Percentiles rank a stretch among this genome's conserved stretches.
These are phyloP conservation scores for Coccinonectria pachysandricola DNA, from an alignment of 2,329 filamentous ascomycete species.

Conservation along the genomic window DNA sequence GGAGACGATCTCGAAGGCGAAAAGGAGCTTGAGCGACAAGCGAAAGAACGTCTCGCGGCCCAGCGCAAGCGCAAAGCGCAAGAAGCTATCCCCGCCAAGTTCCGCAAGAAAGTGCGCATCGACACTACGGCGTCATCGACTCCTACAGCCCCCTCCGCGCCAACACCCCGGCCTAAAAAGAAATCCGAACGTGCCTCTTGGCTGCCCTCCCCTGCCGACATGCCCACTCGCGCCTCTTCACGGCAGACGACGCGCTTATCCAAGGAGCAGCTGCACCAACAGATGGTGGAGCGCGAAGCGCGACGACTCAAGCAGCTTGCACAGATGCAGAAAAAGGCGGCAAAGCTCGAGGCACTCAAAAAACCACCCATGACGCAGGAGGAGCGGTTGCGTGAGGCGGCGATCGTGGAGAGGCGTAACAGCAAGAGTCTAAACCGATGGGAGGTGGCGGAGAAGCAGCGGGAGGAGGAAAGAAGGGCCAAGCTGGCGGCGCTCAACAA, in stretches of 20 bases:
- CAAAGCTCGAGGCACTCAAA: constrained; percentile 62
- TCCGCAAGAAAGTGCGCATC: constrained; percentile 69
- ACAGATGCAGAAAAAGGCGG: constrained; percentile 56
- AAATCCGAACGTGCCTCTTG: constrained; percentile 50
- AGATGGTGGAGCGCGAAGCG: constrained; percentile 63
- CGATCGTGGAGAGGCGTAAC: constrained; percentile 74
- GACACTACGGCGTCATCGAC: constrained; percentile 36
- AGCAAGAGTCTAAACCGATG: constrained; percentile 84
- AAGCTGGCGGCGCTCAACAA: constrained; percentile 83
- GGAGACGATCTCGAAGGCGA: constrained; percentile 74
- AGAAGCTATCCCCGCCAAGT: constrained; percentile 59
- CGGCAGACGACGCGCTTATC: constrained; percentile 48
- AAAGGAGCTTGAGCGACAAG: constrained; percentile 70
- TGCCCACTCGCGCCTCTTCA: constrained; percentile 48
- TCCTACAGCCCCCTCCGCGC: constrained; percentile 24
- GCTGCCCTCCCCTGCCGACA: constrained; percentile 43
- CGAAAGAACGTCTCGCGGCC: constrained; percentile 54
- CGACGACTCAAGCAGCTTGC: constrained; percentile 61
- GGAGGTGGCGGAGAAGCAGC: constrained; percentile 85
- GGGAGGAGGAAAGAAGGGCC: constrained; percentile 71
- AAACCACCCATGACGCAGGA: constrained; percentile 79
- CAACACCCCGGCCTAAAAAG: constrained; percentile 44
- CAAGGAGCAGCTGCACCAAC: constrained; percentile 54
- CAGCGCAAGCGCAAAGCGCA: constrained; percentile 74
- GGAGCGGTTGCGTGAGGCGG: constrained; percentile 73